Percentiles rank a stretch among this genome's conserved stretches.
Conservation (phyloP, 352 stramenopile species). For the Globisporangium takayamanum region DNA sequence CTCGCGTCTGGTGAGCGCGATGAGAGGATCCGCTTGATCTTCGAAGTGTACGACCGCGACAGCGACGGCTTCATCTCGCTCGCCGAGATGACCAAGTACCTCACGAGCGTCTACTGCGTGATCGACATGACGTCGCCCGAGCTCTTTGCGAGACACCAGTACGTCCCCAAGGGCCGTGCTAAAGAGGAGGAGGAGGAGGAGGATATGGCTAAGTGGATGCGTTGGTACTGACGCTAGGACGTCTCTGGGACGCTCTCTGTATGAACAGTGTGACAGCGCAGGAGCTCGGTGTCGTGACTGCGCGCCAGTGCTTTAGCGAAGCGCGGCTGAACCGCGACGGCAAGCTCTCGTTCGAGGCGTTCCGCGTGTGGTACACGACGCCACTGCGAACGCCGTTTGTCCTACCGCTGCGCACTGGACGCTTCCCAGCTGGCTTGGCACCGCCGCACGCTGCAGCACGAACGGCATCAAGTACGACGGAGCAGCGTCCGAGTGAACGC, state of each 20-base stretch:
- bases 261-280: constrained; percentile 46
- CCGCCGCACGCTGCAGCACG: constrained; percentile 2
- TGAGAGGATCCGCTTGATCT: constrained; percentile 79
- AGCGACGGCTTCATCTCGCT: constrained; percentile 78
- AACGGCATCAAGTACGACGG: constrained; percentile 1
- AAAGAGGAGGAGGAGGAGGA: background rate
- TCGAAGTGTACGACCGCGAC: constrained; percentile 84
- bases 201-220: background rate
- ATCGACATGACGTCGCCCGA: constrained; percentile 61
- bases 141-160: constrained; percentile 71
- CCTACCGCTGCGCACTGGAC: background rate
- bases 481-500: background rate
- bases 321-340: constrained; percentile 53
- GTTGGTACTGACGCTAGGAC: background rate
- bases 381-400: constrained; percentile 42
- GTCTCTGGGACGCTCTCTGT: background rate
- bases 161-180: constrained; percentile 4
- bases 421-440: constrained; percentile 2
- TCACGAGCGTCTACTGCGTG: constrained; percentile 80
- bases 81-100: constrained; percentile 84
- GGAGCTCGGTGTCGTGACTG: constrained; percentile 61
- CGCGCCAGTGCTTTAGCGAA: constrained; percentile 71
- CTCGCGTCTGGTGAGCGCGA: constrained; percentile 76
- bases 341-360: constrained; percentile 68
- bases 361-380: constrained; percentile 74